Base-by-base conservation (phyloP, 306 rosid genomes). In the Corylus heterophylla region DNA sequence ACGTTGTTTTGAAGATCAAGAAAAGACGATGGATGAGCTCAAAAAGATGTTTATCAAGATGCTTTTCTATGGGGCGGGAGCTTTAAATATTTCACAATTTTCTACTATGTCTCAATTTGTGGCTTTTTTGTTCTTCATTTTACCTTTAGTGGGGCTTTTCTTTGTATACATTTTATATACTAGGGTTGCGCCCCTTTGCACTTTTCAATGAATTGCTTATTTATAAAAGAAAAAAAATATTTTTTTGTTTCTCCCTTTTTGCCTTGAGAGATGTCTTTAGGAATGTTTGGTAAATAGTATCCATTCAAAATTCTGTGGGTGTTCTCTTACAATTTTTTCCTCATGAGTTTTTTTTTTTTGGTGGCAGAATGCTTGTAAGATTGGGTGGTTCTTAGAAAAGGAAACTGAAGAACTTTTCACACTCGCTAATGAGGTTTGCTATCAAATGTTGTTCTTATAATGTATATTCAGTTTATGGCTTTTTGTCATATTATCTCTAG, bases 351-450 rank as follows among this genome's bases (percentile, higher is more conserved):
- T 22, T 22, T n/a, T 22, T 22, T 22, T 22, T 22, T 22, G 25
- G 69, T 83, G 78, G 78, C 72, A 95, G 99, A 86, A 82, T 86
- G 96, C 93, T 61, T 93, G 98, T 74, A 83, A 83, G 81, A 52
- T 59, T 42, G 94, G 93, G 80, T 95, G 99, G 98, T 95, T 95
- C 83, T 76, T 75, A 12, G 73, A 47, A 11, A 79, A 85, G 83
- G 97, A 91, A 17, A 59, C 82, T 2, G 87, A 89, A 77, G 97
- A 95, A 81, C 86, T 95, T 62, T 42, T 80, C 42, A 55, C 75
- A 49, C 81, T 89, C 77, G 85, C 88, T 52, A 84, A 88, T 74
- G 87, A 93, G 99, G 99, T 93, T 82, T 84, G 81, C 59, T 63
- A 31, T 68, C 77, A 49, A 51, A 51, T 44, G 45, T 14, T 66